phyloP scores from a whole-genome alignment of 495 filamentous ascomycete species.

The Trichoderma erinaceum region DNA sequence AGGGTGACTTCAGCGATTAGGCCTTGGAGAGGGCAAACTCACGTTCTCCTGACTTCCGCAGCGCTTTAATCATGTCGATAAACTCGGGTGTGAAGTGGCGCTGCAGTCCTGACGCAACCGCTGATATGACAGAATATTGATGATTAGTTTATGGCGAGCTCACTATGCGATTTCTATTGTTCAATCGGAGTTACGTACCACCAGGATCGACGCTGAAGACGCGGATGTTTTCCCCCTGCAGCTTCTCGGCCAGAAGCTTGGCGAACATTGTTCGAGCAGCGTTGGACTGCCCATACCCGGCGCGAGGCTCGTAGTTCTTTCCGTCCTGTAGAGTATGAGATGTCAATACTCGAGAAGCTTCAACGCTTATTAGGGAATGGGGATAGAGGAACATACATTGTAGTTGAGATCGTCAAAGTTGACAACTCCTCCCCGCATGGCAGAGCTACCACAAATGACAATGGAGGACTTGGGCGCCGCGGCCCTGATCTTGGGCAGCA shows the following conservation, averaged over 20 bases:
- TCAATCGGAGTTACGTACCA: neutral
- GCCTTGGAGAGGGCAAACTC: neutral
- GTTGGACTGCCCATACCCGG: neutral
- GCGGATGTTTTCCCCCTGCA: neutral
- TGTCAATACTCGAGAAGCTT: neutral
- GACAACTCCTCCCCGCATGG: neutral
- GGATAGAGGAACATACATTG: neutral
- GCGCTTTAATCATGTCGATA: neutral
- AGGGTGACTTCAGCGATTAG: neutral
- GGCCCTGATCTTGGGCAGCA: conserved; percentile 1
- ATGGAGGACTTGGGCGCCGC: conserved; percentile 3
- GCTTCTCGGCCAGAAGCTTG: neutral
- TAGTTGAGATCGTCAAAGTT: conserved; percentile 8
- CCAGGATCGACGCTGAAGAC: conserved; percentile 9
- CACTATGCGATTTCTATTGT: neutral
- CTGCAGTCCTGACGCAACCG: neutral
- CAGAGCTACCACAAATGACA: neutral
- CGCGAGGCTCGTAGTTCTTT: neutral
- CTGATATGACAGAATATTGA: neutral
- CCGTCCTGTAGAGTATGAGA: neutral
- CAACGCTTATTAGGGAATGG: neutral
- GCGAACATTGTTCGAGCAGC: neutral
- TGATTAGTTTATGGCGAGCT: neutral
- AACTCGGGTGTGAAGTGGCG: conserved; percentile 1
- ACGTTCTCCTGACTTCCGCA: neutral